These are phyloP conservation scores for Fusarium algeriense DNA, from an alignment of 2,329 filamentous ascomycete genomes.

Conservation along the genomic window DNA sequence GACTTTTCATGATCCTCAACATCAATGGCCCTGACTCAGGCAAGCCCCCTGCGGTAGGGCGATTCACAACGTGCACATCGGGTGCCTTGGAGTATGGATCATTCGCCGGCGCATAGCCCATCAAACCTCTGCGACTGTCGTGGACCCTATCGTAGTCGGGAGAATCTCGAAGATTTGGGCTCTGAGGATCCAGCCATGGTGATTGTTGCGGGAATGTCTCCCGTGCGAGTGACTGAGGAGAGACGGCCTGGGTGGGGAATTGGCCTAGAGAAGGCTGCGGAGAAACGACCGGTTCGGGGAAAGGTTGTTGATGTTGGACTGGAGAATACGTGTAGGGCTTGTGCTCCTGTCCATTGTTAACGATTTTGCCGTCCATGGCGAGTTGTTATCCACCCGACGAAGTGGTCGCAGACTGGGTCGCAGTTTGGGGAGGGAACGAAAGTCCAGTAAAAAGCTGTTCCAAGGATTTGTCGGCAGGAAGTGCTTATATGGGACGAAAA, in stretches of 20 bases:
- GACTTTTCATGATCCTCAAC: slow-evolving; percentile 17
- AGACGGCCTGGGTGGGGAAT: not conserved
- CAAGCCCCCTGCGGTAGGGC: not conserved
- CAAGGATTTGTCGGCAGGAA: not conserved
- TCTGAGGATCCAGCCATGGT: slow-evolving; percentile 26
- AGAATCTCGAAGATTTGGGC: slow-evolving; percentile 22
- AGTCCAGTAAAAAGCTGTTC: not conserved
- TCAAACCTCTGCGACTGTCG: slow-evolving; percentile 13
- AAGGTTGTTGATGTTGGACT: slow-evolving; percentile 5
- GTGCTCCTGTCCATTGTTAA: not conserved
- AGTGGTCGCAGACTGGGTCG: not conserved
- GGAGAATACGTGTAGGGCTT: not conserved
- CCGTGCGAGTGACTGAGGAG: not conserved
- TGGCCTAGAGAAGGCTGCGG: slow-evolving; percentile 8
- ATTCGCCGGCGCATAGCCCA: not conserved
- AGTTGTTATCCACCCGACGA: not conserved
- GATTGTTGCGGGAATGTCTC: not conserved
- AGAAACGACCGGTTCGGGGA: slow-evolving; percentile 2
- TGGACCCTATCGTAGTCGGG: slow-evolving; percentile 9
- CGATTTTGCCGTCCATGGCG: slow-evolving; percentile 17
- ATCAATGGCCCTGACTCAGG: slow-evolving; percentile 1
- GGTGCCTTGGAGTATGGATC: not conserved
- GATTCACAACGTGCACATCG: not conserved
- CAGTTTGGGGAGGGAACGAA: not conserved
- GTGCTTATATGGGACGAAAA: slow-evolving; percentile 4